Base-by-base conservation (phyloP, 139 green algal species). In the Micromonas pusilla region DNA sequence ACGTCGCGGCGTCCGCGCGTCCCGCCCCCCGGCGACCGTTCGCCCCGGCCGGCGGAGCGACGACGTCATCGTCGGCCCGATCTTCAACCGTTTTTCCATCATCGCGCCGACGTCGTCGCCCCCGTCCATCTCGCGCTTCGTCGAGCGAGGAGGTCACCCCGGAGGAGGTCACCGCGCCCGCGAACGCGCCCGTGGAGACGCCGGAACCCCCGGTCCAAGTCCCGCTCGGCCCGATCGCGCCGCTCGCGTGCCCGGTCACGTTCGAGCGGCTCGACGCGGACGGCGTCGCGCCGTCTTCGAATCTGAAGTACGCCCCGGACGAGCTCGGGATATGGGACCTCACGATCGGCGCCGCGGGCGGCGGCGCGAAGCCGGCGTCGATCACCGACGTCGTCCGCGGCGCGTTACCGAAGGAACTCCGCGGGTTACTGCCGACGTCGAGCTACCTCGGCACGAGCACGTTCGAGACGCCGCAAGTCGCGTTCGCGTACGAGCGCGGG, bases 401-500 rank as follows among this genome's bases (percentile, higher is more conserved):
- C 2, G 26, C 13, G 28, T 45, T 72, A 6, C 65, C 65, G 4
- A 4, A 13, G n/a, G 65, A 72, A 36, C 30, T 75, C 23, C n/a
- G 30, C n/a, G 37, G 68, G 0, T 62, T 75, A 32, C 16, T 75
- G 25, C 68, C 68, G 37, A 75, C 68, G 36, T 64, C 37, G 20
- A 36, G 5, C 37, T 75, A 63, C 2, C 31, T 66, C 38, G 76
- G 76, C 25, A 66, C 36, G 65, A 62, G n/a, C 39, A 57, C 45
- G 36, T 81, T 81, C 38, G 64, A 75, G 85, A 88, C 70, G 68
- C 93, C 93, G 26, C 70, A 94, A 20, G 85, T 98, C 0, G 88
- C 76, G 64, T 96, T 91, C 66, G 87, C 87, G 1, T 98, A 98
- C 84, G 94, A 98, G 84, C 86, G 94, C 3, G 94, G 94, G 13